Percentiles rank a stretch among this genome's conserved stretches.
Conservation (phyloP, 2,329 filamentous ascomycete species). For the Sporothrix sp. region DNA sequence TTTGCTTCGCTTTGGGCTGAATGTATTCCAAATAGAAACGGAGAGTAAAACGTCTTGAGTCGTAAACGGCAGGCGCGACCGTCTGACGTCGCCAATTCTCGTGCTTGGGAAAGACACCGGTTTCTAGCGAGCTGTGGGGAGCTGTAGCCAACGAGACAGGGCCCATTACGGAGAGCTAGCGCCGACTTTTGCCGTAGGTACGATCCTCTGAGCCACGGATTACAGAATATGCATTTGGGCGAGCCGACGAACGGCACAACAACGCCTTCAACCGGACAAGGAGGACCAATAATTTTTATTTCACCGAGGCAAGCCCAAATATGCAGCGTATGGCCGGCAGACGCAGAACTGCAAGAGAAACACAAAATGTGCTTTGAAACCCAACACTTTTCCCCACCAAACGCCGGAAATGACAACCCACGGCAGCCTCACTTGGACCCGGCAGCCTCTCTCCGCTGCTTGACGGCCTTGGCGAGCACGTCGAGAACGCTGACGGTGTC, state of each 20-base stretch:
- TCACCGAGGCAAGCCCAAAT: too few species aligned
- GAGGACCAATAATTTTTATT: too few species aligned
- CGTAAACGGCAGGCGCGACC: too few species aligned
- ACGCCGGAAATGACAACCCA: constrained; percentile 1
- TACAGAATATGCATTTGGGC: too few species aligned
- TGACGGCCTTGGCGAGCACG: constrained; percentile 68
- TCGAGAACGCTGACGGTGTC: constrained; percentile 75
- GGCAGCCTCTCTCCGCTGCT: constrained; percentile 51
- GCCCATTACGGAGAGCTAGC: constrained; percentile 6
- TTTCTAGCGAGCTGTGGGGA: constrained; percentile 5
- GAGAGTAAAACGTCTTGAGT: not conserved
- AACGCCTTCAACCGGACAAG: too few species aligned
- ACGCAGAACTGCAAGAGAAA: too few species aligned
- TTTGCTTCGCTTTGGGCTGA: too few species aligned
- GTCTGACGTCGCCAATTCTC: too few species aligned
- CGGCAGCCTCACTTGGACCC: not conserved
- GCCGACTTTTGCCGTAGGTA: constrained; percentile 10
- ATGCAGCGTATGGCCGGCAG: too few species aligned
- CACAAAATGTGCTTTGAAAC: not conserved
- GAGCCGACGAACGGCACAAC: too few species aligned
- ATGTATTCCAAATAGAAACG: too few species aligned
- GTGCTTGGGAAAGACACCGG: not conserved
- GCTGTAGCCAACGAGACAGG: constrained; percentile 4
- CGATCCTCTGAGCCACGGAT: too few species aligned
- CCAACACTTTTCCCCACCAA: constrained; percentile 1